phyloP scores from a whole-genome alignment of 352 stramenopile genomes.

The Pythium rhizo-oryzae region DNA sequence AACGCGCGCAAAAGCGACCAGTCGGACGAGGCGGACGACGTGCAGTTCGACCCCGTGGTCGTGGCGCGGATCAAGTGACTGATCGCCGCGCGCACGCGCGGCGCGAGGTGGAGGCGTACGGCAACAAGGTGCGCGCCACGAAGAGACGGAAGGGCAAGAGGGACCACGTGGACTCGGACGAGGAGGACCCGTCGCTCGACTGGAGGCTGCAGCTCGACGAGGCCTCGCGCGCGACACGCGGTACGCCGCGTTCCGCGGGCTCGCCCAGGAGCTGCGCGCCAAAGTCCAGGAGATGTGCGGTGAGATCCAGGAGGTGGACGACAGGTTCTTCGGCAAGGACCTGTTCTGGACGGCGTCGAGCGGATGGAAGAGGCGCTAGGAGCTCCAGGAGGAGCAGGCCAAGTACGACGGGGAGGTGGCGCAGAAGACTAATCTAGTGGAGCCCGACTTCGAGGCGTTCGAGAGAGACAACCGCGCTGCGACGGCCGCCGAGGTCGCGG shows the following conservation, averaged over 20 bases:
- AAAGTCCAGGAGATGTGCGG: slow-evolving; percentile 56
- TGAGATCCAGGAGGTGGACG: slow-evolving; percentile 91
- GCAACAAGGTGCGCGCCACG: slow-evolving; percentile 86
- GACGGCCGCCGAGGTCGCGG: slow-evolving; percentile 53
- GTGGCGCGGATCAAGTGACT: slow-evolving; percentile 93
- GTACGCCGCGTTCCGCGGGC: slow-evolving; percentile 45
- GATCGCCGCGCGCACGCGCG: slow-evolving; percentile 85
- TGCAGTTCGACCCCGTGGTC: slow-evolving; percentile 93
- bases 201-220: no score
- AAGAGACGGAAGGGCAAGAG: slow-evolving; percentile 63
- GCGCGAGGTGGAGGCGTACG: slow-evolving; percentile 92
- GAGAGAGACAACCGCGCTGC: slow-evolving; percentile 68
- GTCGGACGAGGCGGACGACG: slow-evolving; percentile 90
- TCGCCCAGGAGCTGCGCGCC: slow-evolving; percentile 60
- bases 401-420: slow-evolving; percentile 78
- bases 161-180: slow-evolving; percentile 68
- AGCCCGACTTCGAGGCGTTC: slow-evolving; percentile 81
- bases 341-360: slow-evolving; percentile 75
- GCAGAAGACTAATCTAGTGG: slow-evolving; percentile 76
- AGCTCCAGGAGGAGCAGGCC: slow-evolving; percentile 59
- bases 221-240: slow-evolving; percentile 63
- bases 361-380: slow-evolving; percentile 58
- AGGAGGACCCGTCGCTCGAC: slow-evolving; percentile 73
- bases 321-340: slow-evolving; percentile 93
- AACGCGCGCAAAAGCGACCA: no score